A percentile compares a stretch with the other conserved stretches of the same genome.
phyloP scores from a whole-genome alignment of 2,329 filamentous ascomycete species.

The Cercospora zeae-maydis region DNA sequence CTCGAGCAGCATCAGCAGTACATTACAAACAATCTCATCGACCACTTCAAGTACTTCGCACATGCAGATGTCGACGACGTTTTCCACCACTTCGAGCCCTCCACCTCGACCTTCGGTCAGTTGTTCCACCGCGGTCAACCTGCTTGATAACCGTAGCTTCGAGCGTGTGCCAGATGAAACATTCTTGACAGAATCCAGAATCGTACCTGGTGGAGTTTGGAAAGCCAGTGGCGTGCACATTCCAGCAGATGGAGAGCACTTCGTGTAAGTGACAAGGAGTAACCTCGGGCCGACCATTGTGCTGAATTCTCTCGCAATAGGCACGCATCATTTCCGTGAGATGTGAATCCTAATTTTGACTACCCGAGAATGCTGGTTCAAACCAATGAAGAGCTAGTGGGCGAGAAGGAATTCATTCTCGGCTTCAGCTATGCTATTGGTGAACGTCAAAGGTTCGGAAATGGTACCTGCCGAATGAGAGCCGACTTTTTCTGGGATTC shows the following conservation, averaged over 20 bases:
- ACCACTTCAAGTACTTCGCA: background rate
- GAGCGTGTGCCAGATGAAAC: background rate
- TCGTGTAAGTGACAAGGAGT: background rate
- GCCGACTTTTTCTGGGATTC: background rate
- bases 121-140: background rate
- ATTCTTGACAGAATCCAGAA: background rate
- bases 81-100: background rate
- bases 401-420: background rate
- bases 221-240: background rate
- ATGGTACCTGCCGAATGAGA: background rate
- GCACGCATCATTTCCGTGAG: background rate
- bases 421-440: background rate
- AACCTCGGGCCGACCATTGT: background rate
- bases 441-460: background rate
- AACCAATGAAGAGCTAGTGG: background rate
- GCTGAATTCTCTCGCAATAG: background rate
- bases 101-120: background rate
- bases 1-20: background rate
- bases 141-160: background rate
- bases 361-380: background rate
- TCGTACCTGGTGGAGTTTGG: background rate
- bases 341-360: background rate
- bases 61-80: background rate
- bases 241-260: background rate
- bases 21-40: background rate